phyloP scores from a whole-genome alignment of 306 rosid species.

The Castanospermum australe region DNA sequence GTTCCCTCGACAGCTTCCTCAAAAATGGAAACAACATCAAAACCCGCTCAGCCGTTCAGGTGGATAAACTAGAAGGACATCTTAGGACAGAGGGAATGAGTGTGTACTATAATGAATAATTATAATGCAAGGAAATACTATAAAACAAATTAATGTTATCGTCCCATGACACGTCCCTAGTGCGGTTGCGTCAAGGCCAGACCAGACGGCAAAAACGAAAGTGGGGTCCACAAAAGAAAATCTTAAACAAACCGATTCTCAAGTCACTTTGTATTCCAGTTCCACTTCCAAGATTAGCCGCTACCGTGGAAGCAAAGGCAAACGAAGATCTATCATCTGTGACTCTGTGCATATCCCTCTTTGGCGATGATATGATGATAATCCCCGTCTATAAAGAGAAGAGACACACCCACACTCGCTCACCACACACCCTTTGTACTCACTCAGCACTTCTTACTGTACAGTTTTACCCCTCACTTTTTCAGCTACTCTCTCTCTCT shows the following conservation, averaged over 20 bases:
- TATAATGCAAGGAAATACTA: no score
- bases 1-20: no score
- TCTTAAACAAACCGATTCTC: background rate
- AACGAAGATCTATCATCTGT: background rate
- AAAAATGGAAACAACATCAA: no score
- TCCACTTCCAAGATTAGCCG: background rate
- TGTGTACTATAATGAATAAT: no score
- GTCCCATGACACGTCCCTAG: background rate
- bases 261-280: background rate
- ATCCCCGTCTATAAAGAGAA: background rate
- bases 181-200: conserved; percentile 2
- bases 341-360: background rate
- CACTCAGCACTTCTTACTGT: background rate
- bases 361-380: background rate
- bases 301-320: conserved; percentile 30
- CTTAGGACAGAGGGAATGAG: no score
- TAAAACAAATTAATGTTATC: background rate
- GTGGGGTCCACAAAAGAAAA: background rate
- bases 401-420: background rate
- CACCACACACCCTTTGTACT: background rate
- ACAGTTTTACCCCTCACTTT: background rate
- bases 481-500: background rate
- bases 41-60: no score
- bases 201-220: background rate
- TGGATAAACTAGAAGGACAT: no score